A percentile compares a stretch with the other conserved stretches of the same genome.
Conservation (phyloP, 495 filamentous ascomycete genomes). For the Apodospora peruviana region DNA sequence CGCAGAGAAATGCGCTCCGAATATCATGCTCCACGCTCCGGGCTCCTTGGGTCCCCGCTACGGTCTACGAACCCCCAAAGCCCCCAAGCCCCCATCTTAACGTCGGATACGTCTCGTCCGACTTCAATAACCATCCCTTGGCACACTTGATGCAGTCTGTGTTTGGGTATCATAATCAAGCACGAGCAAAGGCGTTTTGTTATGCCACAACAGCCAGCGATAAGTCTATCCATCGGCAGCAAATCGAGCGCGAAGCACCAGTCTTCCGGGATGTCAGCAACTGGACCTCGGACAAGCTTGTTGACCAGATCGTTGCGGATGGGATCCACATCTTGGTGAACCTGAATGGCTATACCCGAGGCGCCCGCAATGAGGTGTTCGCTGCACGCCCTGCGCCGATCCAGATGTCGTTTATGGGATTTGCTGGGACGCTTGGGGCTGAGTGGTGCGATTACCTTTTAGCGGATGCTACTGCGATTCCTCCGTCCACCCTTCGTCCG, state of each 20-base stretch:
- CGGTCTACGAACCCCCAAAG: conserved; percentile 75
- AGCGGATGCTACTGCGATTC: conserved; percentile 84
- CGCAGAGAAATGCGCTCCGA: conserved; percentile 87
- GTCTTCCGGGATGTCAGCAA: conserved; percentile 83
- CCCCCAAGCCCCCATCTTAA: conserved; percentile 80
- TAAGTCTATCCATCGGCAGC: conserved; percentile 81
- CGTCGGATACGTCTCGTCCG: conserved; percentile 94
- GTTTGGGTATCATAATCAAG: conserved; percentile 80
- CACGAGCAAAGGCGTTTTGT: conserved; percentile 76
- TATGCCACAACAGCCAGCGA: conserved; percentile 97
- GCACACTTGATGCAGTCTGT: conserved; percentile 99
- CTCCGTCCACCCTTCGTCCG: conserved; percentile 72
- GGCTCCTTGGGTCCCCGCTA: conserved; percentile 76
- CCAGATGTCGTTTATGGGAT: conserved; percentile 99
- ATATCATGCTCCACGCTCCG: conserved; percentile 87
- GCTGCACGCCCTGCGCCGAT: conserved; percentile 91
- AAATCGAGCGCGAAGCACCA: conserved; percentile 92
- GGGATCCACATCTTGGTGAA: conserved; percentile 96
- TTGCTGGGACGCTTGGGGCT: conserved; percentile 91
- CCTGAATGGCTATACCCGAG: conserved; percentile 93
- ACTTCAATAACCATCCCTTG: conserved; percentile 98
- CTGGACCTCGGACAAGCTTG: conserved; percentile 80
- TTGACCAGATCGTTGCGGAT: conserved; percentile 88
- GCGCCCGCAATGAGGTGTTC: conserved; percentile 96
- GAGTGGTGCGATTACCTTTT: conserved; percentile 99